Conservation (phyloP, 2,329 filamentous ascomycete genomes). For the Didymella arachidicola region DNA sequence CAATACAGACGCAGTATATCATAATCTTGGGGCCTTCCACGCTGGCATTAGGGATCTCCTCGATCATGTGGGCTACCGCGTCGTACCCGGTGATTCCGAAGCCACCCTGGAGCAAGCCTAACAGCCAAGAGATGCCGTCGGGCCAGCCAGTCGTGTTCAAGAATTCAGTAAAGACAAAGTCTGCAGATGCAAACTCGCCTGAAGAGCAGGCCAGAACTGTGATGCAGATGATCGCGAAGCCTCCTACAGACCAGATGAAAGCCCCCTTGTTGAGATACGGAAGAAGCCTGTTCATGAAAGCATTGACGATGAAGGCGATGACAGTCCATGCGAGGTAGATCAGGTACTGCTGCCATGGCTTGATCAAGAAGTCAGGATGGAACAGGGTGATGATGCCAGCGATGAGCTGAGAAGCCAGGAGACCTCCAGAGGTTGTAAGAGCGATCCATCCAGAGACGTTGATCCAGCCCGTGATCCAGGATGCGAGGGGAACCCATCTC, state of each 20-base stretch:
- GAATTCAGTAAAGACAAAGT: constrained; percentile 72
- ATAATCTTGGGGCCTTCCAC: constrained; percentile 71
- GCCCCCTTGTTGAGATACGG: constrained; percentile 73
- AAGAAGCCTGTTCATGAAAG: constrained; percentile 67
- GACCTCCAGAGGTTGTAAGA: constrained; percentile 71
- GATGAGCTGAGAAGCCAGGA: constrained; percentile 72
- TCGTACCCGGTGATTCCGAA: constrained; percentile 64
- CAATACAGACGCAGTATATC: constrained; percentile 70
- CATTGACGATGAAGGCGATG: constrained; percentile 69
- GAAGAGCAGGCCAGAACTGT: constrained; percentile 72
- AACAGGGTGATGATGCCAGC: constrained; percentile 70
- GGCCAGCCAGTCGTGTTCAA: constrained; percentile 75
- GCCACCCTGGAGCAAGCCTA: constrained; percentile 62
- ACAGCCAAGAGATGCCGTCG: constrained; percentile 66
- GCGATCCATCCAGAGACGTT: constrained; percentile 74
- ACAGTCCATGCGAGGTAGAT: constrained; percentile 73
- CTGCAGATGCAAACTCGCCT: constrained; percentile 68
- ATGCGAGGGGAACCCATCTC: constrained; percentile 67
- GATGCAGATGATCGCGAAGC: constrained; percentile 74
- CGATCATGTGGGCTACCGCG: constrained; percentile 63
- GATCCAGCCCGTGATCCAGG: constrained; percentile 77
- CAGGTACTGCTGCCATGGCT: constrained; percentile 76
- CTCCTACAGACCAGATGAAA: constrained; percentile 74
- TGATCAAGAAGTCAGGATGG: constrained; percentile 63
- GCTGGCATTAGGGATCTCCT: constrained; percentile 66